A percentile compares a stretch with the other conserved stretches of the same genome.
Conservation (phyloP, 495 filamentous ascomycete genomes). For the Penicillium longicatenatum region DNA sequence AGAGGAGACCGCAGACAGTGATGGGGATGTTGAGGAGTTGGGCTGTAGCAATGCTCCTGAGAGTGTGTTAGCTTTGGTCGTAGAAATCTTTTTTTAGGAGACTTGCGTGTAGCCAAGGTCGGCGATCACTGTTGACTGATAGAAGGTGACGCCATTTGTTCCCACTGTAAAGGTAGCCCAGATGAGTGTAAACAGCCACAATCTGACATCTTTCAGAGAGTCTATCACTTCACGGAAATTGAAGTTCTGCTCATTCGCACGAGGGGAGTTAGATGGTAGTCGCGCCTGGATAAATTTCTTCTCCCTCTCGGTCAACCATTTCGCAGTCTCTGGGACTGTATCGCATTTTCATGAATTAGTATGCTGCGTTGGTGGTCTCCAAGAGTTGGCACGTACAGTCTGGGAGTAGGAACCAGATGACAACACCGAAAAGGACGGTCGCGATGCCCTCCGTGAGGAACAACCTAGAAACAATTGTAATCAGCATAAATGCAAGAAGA, state of each 20-base stretch:
- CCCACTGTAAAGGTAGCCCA: slow-evolving; percentile 47
- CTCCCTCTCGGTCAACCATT: slow-evolving; percentile 43
- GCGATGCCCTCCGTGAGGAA: slow-evolving; percentile 40
- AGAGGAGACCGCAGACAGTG: slow-evolving; percentile 36
- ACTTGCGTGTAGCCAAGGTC: slow-evolving; percentile 44
- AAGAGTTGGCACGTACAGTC: slow-evolving; percentile 25
- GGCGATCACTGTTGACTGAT: slow-evolving; percentile 46
- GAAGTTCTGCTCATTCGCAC: slow-evolving; percentile 36
- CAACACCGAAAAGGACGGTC: slow-evolving; percentile 36
- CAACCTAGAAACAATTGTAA: slow-evolving; percentile 22
- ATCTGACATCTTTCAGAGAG: slow-evolving; percentile 27
- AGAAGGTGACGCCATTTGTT: slow-evolving; percentile 45
- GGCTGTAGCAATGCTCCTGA: slow-evolving; percentile 37
- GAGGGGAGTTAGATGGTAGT: slow-evolving; percentile 41
- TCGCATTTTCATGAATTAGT: slow-evolving; percentile 1
- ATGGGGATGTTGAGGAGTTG: slow-evolving; percentile 44
- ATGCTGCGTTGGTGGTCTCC: not conserved
- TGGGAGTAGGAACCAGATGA: slow-evolving; percentile 37
- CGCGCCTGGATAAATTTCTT: slow-evolving; percentile 43
- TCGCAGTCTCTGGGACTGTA: slow-evolving; percentile 27
- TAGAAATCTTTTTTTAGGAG: not conserved
- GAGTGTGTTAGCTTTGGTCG: not conserved
- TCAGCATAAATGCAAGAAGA: not conserved
- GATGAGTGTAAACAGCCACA: slow-evolving; percentile 34
- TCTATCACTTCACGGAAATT: slow-evolving; percentile 35